Evolutionary conservation across 2,329 filamentous ascomycete genomes (phyloP).

Genomic region (Emydomyces testavorans): DNA sequence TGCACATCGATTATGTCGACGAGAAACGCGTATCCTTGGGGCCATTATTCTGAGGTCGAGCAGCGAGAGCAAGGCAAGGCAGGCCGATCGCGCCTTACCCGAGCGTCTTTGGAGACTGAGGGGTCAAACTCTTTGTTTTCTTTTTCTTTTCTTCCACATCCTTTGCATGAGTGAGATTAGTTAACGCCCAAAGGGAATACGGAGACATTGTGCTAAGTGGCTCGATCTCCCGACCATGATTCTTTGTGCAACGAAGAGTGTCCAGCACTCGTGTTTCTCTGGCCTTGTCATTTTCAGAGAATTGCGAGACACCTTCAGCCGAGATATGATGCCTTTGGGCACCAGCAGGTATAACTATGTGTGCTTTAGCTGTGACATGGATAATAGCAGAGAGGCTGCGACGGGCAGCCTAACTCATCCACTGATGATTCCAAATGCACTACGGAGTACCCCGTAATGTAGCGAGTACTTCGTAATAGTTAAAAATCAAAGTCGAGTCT

Average conservation of each 20-base stretch:
- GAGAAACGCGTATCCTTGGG: constrained; percentile 1
- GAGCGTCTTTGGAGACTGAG: constrained; percentile 4
- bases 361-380: no score
- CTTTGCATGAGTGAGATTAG: not conserved
- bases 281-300: not conserved
- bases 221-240: constrained; percentile 3
- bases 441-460: no score
- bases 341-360: no score
- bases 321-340: no score
- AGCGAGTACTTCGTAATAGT: not conserved
- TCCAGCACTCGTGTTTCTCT: constrained; percentile 1
- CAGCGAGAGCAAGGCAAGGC: constrained; percentile 1
- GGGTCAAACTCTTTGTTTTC: constrained; percentile 6
- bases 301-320: no score
- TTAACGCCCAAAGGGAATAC: not conserved
- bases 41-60: not conserved
- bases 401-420: not conserved
- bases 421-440: not conserved
- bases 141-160: not conserved
- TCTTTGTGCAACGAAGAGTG: constrained; percentile 4
- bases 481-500: not conserved
- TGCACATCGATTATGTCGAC: not conserved
- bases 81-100: constrained; percentile 14
- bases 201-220: constrained; percentile 4
- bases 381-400: no score